Evolutionary conservation across 169 alveolate species (phyloP).

Genomic region (Eimeria falciformis): DNA sequence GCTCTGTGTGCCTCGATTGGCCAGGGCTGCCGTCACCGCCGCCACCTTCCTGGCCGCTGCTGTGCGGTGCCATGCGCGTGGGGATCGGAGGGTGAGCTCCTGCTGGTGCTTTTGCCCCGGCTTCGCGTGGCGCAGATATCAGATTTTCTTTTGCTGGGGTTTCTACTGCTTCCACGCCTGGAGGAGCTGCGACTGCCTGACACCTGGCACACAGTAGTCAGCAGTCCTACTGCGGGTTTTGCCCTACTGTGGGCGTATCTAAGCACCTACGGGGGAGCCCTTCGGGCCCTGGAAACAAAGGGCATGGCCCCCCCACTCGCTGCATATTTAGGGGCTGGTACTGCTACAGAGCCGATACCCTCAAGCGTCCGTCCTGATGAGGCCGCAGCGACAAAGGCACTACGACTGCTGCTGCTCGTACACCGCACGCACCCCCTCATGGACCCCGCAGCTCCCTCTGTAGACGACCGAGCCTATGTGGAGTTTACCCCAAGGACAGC

Average conservation of each 20-base stretch:
- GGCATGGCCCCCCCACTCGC: constrained; percentile 69
- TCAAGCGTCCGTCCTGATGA: constrained; percentile 19
- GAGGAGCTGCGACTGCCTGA: constrained; percentile 67
- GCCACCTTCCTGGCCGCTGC: constrained; percentile 32
- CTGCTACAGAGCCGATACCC: constrained; percentile 54
- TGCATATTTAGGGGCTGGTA: constrained; percentile 66
- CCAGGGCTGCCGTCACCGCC: constrained; percentile 45
- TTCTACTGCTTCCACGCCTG: constrained; percentile 47
- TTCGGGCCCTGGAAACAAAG: constrained; percentile 42
- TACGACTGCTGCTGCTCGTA: constrained; percentile 34
- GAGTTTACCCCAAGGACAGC: constrained; percentile 1
- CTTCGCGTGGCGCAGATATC: constrained; percentile 49
- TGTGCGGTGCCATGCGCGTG: constrained; percentile 67
- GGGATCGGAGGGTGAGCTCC: constrained; percentile 42
- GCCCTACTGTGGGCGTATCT: constrained; percentile 63
- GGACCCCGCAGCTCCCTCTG: constrained; percentile 23
- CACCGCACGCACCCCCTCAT: constrained; percentile 68
- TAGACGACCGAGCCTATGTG: not conserved
- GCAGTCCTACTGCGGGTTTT: constrained; percentile 56
- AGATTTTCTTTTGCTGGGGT: constrained; percentile 45
- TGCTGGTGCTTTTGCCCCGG: constrained; percentile 41
- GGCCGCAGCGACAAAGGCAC: constrained; percentile 68
- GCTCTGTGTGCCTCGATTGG: constrained; percentile 54
- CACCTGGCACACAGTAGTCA: constrained; percentile 58
- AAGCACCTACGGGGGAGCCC: constrained; percentile 60